Evolutionary conservation across 495 filamentous ascomycete species (phyloP), one percentile per base, ranked within the genome.

Genomic region (Aspergillus nanangensis): DNA sequence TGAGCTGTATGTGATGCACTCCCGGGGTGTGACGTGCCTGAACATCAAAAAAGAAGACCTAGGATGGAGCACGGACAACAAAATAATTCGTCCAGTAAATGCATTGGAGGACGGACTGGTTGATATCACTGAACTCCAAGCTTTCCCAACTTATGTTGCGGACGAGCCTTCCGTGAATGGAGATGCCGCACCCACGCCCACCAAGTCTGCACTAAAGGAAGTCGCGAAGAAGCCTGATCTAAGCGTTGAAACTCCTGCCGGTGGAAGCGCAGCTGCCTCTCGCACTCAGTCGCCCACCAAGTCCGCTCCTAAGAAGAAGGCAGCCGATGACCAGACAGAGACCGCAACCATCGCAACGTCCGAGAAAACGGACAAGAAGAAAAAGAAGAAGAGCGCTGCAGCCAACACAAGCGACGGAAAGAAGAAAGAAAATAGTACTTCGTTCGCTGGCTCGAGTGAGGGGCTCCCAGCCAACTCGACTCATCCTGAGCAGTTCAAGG

Each of bases 1-100:
- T 53, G 94, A 97, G 70, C 79, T 99, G 7, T 99, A 97, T 64
- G 86, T 88, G 17, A 94, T 95, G 84, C 91, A 99, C 64, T 95
- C 93, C 7, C 93, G 88, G 63, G 94, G 94, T 48, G 90, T 96
- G 33, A 90, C 88, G 1, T 89, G 86, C 56, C 54, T 96, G 23
- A 82, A 77, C 56, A 79, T 99, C 55, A 91, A 84, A 62, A 86
- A 87, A 62, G 79, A 83, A 37, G 91, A 96, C 64, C 68, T 99
- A 43, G 93, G 94, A 4, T 96, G 89, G 90, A 82, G 79, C 45
- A 69, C 77, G 27, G 89, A 97, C 25, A 90, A 86, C 63, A 93
- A 90, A 64, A 86, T 90, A 42, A 70, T 95, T 31, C 63, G 80
- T 45, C 71, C 85, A 1, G 72, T 90, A 15, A 82, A 95, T 68